A percentile compares a stretch with the other conserved stretches of the same genome.
Evolutionary conservation across 1,139 yeast species (phyloP).

Genomic region (Meyerozyma smithsonii): DNA sequence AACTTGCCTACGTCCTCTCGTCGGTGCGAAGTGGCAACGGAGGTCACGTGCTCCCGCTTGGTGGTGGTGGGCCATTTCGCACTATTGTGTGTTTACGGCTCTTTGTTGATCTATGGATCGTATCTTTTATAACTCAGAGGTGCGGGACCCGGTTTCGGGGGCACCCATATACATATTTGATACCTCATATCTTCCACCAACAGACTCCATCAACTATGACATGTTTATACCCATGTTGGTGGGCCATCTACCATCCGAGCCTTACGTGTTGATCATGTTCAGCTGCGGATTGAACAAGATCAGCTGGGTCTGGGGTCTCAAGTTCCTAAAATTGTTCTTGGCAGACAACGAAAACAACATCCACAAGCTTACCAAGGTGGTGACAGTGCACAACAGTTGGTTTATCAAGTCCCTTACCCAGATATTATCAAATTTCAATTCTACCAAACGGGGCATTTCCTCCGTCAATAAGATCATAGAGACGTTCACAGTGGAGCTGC

Average conservation of each 20-base stretch:
- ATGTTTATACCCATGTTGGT: slow-evolving; percentile 37
- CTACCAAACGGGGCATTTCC: slow-evolving; percentile 30
- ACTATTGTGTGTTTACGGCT: neutral
- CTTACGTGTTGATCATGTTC: slow-evolving; percentile 66
- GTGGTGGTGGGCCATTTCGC: neutral
- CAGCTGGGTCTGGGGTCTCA: slow-evolving; percentile 76
- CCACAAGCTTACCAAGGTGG: slow-evolving; percentile 50
- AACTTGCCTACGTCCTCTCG: neutral
- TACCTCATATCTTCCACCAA: slow-evolving; percentile 67
- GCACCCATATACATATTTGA: slow-evolving; percentile 71
- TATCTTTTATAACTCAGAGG: slow-evolving; percentile 56
- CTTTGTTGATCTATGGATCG: slow-evolving; percentile 31
- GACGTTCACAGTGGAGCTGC: slow-evolving; percentile 24
- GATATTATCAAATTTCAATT: slow-evolving; percentile 51
- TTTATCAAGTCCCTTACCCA: slow-evolving; percentile 78
- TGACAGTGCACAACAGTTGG: slow-evolving; percentile 91
- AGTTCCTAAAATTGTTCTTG: slow-evolving; percentile 68
- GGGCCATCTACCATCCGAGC: slow-evolving; percentile 46
- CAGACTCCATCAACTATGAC: slow-evolving; percentile 40
- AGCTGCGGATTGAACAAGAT: slow-evolving; percentile 71
- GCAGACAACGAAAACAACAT: slow-evolving; percentile 43
- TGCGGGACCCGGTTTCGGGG: slow-evolving; percentile 55
- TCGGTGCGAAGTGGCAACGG: slow-evolving; percentile 1
- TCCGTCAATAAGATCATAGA: slow-evolving; percentile 28
- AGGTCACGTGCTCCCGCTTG: neutral